Percentiles rank a stretch among this genome's conserved stretches.
These are phyloP conservation scores for Clavaria fumosa DNA, from an alignment of 768 basidiomycete genomes.

Conservation along the genomic window DNA sequence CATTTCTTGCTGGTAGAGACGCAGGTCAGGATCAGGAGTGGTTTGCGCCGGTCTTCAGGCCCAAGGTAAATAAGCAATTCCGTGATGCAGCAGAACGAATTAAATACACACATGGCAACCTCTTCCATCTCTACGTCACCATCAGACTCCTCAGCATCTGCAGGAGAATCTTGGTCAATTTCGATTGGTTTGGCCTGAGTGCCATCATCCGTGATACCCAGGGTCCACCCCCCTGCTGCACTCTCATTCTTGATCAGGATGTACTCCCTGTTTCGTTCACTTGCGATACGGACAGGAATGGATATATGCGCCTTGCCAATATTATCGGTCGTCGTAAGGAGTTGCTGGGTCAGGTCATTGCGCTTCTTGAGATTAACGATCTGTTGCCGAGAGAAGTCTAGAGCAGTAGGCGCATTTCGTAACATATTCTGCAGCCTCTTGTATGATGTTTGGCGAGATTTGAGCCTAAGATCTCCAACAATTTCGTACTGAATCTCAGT, in stretches of 20 bases:
- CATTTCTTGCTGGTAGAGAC: slow-evolving; percentile 42
- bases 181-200: slow-evolving; percentile 75
- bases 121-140: slow-evolving; percentile 68
- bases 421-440: slow-evolving; percentile 88
- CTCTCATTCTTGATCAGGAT: slow-evolving; percentile 88
- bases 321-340: slow-evolving; percentile 80
- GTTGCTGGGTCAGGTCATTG: slow-evolving; percentile 84
- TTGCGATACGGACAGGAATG: slow-evolving; percentile 89
- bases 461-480: slow-evolving; percentile 85
- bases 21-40: slow-evolving; percentile 43
- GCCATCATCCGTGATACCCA: slow-evolving; percentile 83
- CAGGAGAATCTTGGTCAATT: slow-evolving; percentile 52
- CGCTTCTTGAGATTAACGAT: slow-evolving; percentile 82
- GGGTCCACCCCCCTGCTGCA: slow-evolving; percentile 80
- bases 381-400: slow-evolving; percentile 95
- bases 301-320: slow-evolving; percentile 82
- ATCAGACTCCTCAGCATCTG: slow-evolving; percentile 33
- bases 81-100: background rate
- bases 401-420: slow-evolving; percentile 54
- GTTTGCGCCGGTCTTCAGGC: slow-evolving; percentile 20
- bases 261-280: slow-evolving; percentile 89
- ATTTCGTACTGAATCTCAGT: slow-evolving; percentile 98
- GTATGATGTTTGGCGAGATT: slow-evolving; percentile 90
- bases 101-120: slow-evolving; percentile 44
- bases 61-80: slow-evolving; percentile 1